Evolutionary conservation across 2,329 filamentous ascomycete genomes (phyloP), one percentile per base, ranked within the genome.

Genomic region (Talaromyces sp.): DNA sequence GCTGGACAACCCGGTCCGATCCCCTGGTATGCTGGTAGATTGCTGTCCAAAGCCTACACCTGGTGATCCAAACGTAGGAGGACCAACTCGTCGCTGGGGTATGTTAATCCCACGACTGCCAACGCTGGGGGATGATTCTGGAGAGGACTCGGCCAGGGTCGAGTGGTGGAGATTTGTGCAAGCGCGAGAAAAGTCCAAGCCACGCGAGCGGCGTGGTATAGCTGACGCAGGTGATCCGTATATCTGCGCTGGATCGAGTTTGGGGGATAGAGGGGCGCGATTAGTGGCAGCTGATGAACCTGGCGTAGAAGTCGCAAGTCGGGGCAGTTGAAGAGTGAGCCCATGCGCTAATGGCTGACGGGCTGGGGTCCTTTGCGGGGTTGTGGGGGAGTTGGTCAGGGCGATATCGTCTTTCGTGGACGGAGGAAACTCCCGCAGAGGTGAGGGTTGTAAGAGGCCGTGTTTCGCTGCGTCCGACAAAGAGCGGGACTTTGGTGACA

Each of bases 161-260:
- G 93, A 97, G 75, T 97, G 94, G 76, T 97, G 94, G 24, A 99
- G 81, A 71, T 92, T 96, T 11, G 93, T 97, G 63, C 91, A 94
- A 11, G 92, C 92, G 66, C 93, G 85, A 46, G 93, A 93, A 74
- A 96, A 97, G 76, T 97, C 93, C 62, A 97, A 81, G 50, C 93
- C 93, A 59, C 93, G 86, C 31, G 92, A 97, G 63, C 92, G 88
- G 65, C 93, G 86, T 19, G 93, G 93, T 8, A 97, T 83, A 53
- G 96, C 89, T 58, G 92, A 95, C 27, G 90, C 88, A 2, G 92
- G 92, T 1, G 91, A 93, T 48, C 89, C 89, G 78, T 95, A 96
- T 54, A 88, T 91, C 66, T 92, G 89, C 21, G 88, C 88, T 59
- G 90, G 84, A 73, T 96, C 92, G 64, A 94, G 84, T 73, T 95